Base-by-base conservation (phyloP, 208 protist species). In the Leishmania tropica region DNA sequence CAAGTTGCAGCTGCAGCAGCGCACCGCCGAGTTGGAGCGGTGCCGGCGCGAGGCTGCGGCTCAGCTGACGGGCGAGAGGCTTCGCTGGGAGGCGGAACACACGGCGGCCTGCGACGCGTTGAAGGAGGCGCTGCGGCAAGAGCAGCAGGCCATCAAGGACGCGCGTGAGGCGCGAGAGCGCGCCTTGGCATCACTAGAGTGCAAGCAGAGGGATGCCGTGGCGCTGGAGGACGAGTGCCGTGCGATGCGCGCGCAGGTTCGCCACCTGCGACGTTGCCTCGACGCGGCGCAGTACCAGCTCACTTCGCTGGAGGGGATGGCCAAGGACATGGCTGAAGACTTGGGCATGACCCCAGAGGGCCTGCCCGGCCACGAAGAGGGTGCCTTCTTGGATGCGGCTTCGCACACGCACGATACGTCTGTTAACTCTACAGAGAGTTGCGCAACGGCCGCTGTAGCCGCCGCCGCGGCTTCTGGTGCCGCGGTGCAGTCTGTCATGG, bases 101-200 rank as follows among this genome's bases (percentile, higher is more conserved):
- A 73, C 77, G 1, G 78, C 65, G 6, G 67, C 76, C 54, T 81
- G 85, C 40, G 85, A 83, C 42, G 83, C 78, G 6, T 72, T 92
- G 78, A 83, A 84, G 42, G 87, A 82, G 51, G 85, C 83, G 40
- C 79, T 86, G 78, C 68, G 77, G 53, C 77, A 75, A 60, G 88
- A 90, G 76, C 85, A 83, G 70, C 75, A 87, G 82, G 84, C 81
- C 24, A 78, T 86, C 28, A 75, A 76, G 68, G 92, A 93, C 70
- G 90, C 87, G 3, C 85, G 88, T 28, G 81, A 79, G 35, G 90
- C 87, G 2, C 87, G 92, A 11, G 92, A 94, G 67, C 68, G 78
- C 65, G 90, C 90, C 6, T 78, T 93, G 51, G 73, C 83, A 15
- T 42, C 81, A 19, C 84, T 90, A 47, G 83, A 86, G 72, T 81